These are phyloP conservation scores for Aegilops tauschii DNA, from an alignment of 176 grass and related monocot genomes.

Conservation along the genomic window DNA sequence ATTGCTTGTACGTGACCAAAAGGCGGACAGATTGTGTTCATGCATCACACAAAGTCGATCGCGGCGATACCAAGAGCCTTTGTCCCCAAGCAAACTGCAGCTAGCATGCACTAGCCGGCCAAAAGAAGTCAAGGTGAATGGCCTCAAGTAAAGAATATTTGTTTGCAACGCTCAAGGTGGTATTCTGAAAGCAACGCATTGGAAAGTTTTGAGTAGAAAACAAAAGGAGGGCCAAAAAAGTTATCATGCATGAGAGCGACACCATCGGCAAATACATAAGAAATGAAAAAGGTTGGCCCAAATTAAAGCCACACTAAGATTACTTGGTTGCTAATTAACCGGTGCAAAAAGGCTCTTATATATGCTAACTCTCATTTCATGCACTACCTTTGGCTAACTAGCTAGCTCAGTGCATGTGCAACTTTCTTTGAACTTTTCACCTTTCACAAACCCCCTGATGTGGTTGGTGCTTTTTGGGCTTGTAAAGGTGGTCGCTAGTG, in stretches of 20 bases:
- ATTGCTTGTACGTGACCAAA: slow-evolving; percentile 27
- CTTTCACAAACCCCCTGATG: slow-evolving; percentile 22
- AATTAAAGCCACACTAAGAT: not conserved
- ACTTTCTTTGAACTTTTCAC: slow-evolving; percentile 38
- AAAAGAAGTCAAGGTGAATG: slow-evolving; percentile 14
- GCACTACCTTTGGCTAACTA: not conserved
- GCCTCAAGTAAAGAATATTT: slow-evolving; percentile 36
- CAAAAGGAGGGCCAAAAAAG: slow-evolving; percentile 18
- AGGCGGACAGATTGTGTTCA: not conserved
- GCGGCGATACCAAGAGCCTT: not conserved
- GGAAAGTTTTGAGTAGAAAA: slow-evolving; percentile 28
- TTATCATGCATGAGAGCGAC: not conserved
- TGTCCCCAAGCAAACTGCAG: slow-evolving; percentile 34
- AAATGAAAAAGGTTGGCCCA: not conserved
- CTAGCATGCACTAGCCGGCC: not conserved
- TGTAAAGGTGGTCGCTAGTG: not conserved
- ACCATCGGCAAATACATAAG: not conserved
- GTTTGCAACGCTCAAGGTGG: slow-evolving; percentile 9
- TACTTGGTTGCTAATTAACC: slow-evolving; percentile 51
- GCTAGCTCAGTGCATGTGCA: not conserved
- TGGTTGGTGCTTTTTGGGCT: slow-evolving; percentile 20
- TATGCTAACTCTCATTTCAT: not conserved
- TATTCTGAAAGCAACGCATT: slow-evolving; percentile 13
- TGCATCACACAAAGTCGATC: not conserved
- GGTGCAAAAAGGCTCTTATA: not conserved